Evolutionary conservation across 306 rosid genomes (phyloP), one percentile per base, ranked within the genome.

Genomic region (Cicer pinnatifidum): DNA sequence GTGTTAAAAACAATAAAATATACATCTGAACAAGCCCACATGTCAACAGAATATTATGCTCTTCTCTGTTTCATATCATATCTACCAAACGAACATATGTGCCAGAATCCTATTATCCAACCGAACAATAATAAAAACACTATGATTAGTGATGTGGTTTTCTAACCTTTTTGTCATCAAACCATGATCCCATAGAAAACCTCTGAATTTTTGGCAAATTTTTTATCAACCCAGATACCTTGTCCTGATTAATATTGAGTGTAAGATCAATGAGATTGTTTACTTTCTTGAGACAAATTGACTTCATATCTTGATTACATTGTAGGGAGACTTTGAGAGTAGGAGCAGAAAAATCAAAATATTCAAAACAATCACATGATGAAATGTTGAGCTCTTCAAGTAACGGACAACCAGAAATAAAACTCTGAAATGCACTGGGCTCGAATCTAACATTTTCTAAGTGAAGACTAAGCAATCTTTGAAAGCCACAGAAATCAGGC

Each of bases 251-350:
- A 23, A 23, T 23, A 4, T 23, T 23, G 73, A 80, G 43, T 69
- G 7, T 17, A 41, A 75, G 47, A 43, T 17, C 28, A 47, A 3
- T 11, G 9, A 75, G 53, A 69, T 69, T 69, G 1, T 52, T 12
- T 15, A 54, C 59, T 11, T 52, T 11, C 62, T 69, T 13, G 9
- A 69, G 71, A 40, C 53, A 43, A 69, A 75, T 44, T 7, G 84
- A 50, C 67, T 75, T 62, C 5, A 44, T 2, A 51, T 3, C 5
- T 16, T 4, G 1, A 11, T 0, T 0, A 3, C 1, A 19, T 7
- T 16, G 2, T 6, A 80, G 11, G 2, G 0, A 69, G 16, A 15
- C 0, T 43, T 10, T 6, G 11, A 80, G 73, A 44, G 0, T 3
- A 7, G 80, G 40, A 62, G 77, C 3, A 9, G 67, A 43, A 50